Base-by-base conservation (phyloP, 441 rosid species). In the Euphorbia celastroides region DNA sequence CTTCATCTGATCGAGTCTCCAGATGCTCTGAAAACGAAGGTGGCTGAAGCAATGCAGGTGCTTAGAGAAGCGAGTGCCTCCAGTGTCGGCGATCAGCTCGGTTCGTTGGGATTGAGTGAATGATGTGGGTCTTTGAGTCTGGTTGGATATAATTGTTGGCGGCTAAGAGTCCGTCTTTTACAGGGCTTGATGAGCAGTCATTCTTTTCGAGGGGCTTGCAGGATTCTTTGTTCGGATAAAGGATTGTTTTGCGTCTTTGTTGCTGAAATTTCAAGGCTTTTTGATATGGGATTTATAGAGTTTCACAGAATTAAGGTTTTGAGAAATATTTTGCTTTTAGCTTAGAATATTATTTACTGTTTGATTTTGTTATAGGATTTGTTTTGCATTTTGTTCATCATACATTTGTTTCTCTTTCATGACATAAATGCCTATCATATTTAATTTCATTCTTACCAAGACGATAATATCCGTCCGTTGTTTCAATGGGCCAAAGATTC, bases 1-100 rank as follows among this genome's bases (percentile, higher is more conserved):
- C 74, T 91, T 12, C 88, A 85, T 73, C 86, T 90, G 52, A 68
- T 87, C 0, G 90, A 90, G 73, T 85, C 97, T 41, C 96, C 97
- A 0, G 96, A 85, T 63, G 89, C 90, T 42, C 82, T 88, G 26
- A 83, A 78, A 77, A 76, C 72, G 7, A 91, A 88, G 80, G 93
- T 88, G 25, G 81, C 78, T 0, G 93, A 91, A 74, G 97, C 96
- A 27, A 61, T 87, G 82, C 81, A 82, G 55, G 95, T 88, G 46
- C 86, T 88, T 57, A 73, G 68, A 27, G 77, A 75, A 61, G 78
- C 85, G 54, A 69, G 71, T 28, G 81, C 55, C 46, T 57, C 86
- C 6, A 68, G 71, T 31, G 75, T 72, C 1, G 78, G 72, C 23
- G 85, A 82, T 34, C 79, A 82, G 65, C 74, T 78, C 31, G 77